Percentiles rank a stretch among this genome's conserved stretches.
Evolutionary conservation across 2,329 filamentous ascomycete species (phyloP).

Genomic region (Rutstroemia sp.): DNA sequence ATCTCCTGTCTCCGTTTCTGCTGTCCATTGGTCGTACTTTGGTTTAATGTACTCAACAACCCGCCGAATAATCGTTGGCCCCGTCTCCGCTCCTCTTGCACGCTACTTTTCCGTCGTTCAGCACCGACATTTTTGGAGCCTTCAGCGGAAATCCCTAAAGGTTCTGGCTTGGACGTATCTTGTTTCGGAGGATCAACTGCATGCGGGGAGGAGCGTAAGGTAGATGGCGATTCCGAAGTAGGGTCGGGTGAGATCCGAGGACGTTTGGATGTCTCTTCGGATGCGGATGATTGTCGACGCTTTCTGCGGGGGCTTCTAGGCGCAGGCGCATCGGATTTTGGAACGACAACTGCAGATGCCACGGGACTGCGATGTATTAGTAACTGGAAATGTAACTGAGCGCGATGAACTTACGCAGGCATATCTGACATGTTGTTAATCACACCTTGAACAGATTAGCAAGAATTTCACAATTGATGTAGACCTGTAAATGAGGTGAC

Average conservation of each 20-base stretch:
- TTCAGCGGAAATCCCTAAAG: not conserved
- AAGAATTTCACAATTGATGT: not conserved
- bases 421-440: constrained; percentile 1
- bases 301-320: constrained; percentile 19
- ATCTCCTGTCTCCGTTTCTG: constrained; percentile 71
- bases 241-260: constrained; percentile 35
- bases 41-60: constrained; percentile 53
- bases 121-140: constrained; percentile 9
- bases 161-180: constrained; percentile 3
- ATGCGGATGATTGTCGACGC: constrained; percentile 45
- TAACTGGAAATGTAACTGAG: not conserved
- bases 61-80: constrained; percentile 82
- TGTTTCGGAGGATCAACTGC: constrained; percentile 10
- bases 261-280: constrained; percentile 45
- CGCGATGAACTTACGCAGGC: not conserved
- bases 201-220: constrained; percentile 26
- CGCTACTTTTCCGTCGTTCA: constrained; percentile 36
- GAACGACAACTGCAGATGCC: constrained; percentile 31
- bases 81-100: constrained; percentile 73
- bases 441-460: constrained; percentile 1
- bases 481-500: not conserved
- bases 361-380: constrained; percentile 22
- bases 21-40: constrained; percentile 54
- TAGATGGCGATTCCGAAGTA: constrained; percentile 15
- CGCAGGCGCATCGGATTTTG: constrained; percentile 17